Conservation (phyloP, 176 grass and related monocot species). For the Triticum turgidum region DNA sequence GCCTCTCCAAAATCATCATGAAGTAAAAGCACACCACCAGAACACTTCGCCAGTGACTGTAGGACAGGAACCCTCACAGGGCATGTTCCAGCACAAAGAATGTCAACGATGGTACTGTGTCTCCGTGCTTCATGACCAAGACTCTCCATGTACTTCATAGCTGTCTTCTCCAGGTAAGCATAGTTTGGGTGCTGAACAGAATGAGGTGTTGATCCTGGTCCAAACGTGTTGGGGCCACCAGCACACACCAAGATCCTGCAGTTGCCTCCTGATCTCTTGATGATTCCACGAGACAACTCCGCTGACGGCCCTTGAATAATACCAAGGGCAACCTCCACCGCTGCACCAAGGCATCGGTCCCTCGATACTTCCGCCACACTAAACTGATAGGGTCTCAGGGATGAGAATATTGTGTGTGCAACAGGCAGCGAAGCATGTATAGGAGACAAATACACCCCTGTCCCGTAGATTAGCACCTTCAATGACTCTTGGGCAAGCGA, state of each 20-base stretch:
- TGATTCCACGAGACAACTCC: constrained; percentile 84
- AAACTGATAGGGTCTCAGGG: constrained; percentile 78
- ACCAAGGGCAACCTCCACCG: constrained; percentile 86
- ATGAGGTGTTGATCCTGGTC: constrained; percentile 85
- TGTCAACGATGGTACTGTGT: constrained; percentile 72
- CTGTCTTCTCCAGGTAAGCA: constrained; percentile 91
- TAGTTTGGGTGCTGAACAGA: constrained; percentile 90
- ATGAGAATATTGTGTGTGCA: constrained; percentile 91
- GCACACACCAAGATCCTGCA: constrained; percentile 90
- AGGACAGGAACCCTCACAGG: constrained; percentile 83
- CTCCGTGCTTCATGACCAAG: constrained; percentile 84
- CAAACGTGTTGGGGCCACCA: constrained; percentile 86
- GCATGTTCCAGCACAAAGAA: constrained; percentile 93
- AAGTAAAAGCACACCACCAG: constrained; percentile 87
- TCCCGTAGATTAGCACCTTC: constrained; percentile 83
- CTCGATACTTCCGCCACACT: constrained; percentile 73
- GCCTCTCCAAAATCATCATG: constrained; percentile 99
- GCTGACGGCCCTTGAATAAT: constrained; percentile 81
- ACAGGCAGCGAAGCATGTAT: constrained; percentile 85
- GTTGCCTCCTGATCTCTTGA: constrained; percentile 92
- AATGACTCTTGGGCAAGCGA: constrained; percentile 75
- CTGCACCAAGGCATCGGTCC: constrained; percentile 85
- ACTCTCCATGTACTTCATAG: constrained; percentile 85
- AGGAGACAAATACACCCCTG: constrained; percentile 86
- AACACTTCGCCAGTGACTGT: constrained; percentile 86